phyloP scores from a whole-genome alignment of 2,329 filamentous ascomycete species.

The Pseudogymnoascus sp. region DNA sequence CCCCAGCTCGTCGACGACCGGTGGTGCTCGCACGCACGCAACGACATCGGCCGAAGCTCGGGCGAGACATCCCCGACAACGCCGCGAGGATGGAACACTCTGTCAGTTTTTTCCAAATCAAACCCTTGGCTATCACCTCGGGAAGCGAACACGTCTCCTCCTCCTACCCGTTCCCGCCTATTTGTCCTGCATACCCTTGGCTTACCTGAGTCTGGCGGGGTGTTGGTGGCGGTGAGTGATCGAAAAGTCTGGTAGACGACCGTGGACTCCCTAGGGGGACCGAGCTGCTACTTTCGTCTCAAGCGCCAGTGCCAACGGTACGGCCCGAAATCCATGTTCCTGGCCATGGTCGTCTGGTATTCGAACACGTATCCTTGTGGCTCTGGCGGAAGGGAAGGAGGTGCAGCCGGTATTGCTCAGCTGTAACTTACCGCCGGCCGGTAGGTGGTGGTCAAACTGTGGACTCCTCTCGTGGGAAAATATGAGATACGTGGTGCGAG shows the following conservation, averaged over 20 bases:
- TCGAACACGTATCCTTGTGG: neutral
- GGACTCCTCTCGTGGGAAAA: neutral
- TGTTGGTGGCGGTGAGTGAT: neutral
- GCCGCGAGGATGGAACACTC: neutral
- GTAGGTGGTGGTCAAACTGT: neutral
- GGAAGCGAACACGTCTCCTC: neutral
- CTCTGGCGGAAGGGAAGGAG: neutral
- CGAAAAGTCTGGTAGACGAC: neutral
- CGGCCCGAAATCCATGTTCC: conserved; percentile 1
- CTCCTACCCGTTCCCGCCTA: neutral
- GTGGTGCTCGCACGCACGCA: neutral
- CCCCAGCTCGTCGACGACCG: no score
- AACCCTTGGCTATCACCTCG: neutral
- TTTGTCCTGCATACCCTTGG: neutral
- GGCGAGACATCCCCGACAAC: neutral
- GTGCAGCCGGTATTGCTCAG: neutral
- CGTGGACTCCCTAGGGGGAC: neutral
- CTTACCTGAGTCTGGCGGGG: neutral
- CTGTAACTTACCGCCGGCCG: neutral
- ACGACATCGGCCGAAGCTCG: neutral
- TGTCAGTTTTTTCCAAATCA: neutral
- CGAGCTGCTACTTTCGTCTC: neutral
- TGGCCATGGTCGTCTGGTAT: neutral
- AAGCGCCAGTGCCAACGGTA: neutral
- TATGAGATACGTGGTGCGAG: neutral